Conservation (phyloP, 305 asterid species). For the Solanum hybrid region DNA sequence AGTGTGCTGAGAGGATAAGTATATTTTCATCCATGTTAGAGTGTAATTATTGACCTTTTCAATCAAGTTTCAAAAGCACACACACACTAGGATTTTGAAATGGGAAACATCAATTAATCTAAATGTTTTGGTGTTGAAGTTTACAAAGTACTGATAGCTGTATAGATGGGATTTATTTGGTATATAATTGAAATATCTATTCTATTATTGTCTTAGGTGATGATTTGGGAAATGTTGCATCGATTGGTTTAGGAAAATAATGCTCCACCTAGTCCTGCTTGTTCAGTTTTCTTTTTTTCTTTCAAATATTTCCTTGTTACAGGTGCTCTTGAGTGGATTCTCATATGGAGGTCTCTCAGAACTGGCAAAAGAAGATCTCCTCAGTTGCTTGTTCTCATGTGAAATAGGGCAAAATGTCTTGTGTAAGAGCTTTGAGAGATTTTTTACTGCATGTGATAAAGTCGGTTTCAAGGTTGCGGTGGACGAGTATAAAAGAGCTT, state of each 20-base stretch:
- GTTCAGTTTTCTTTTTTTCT: background rate
- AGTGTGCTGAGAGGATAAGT: background rate
- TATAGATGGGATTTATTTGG: background rate
- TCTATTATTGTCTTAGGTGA: background rate
- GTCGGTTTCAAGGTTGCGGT: background rate
- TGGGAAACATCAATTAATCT: background rate
- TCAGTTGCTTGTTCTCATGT: background rate
- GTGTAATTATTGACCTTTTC: background rate
- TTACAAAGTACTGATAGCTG: background rate
- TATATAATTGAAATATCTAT: background rate
- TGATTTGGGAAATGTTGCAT: background rate
- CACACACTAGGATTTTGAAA: background rate
- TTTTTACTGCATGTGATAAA: background rate
- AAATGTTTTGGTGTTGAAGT: background rate
- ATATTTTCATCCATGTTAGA: background rate
- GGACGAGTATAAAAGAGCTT: background rate
- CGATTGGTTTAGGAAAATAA: background rate
- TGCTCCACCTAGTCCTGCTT: background rate
- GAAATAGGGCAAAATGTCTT: background rate
- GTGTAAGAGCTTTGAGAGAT: background rate
- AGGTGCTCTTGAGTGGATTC: background rate
- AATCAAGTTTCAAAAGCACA: background rate
- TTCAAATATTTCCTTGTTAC: background rate
- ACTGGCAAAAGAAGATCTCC: background rate
- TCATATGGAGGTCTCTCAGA: background rate